Percentiles rank a stretch among this genome's conserved stretches.
Conservation (phyloP, 2,329 filamentous ascomycete species). For the Cercospora citrullina region DNA sequence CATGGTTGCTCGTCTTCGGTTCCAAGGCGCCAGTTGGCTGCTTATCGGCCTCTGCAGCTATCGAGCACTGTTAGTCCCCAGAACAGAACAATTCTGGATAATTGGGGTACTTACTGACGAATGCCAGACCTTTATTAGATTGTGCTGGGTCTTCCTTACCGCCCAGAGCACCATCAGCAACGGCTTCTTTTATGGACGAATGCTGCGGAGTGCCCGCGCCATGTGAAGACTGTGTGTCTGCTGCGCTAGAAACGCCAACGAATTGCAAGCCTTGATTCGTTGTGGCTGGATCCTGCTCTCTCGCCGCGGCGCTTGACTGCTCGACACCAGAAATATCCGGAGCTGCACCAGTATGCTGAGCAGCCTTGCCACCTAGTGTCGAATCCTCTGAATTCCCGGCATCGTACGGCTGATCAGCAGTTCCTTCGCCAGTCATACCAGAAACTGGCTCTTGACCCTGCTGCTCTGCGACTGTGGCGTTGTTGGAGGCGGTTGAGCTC, state of each 20-base stretch:
- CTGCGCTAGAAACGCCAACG: not conserved
- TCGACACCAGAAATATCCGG: not conserved
- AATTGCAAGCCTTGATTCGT: constrained; percentile 7
- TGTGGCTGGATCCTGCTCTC: not conserved
- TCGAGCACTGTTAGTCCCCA: not conserved
- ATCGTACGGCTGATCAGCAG: constrained; percentile 7
- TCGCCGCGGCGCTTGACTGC: not conserved
- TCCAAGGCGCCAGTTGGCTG: not conserved
- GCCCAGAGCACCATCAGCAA: not conserved
- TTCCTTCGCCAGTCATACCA: constrained; percentile 5
- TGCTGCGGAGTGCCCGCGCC: not conserved
- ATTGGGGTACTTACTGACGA: constrained; percentile 3
- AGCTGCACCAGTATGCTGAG: not conserved
- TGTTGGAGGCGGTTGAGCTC: not conserved
- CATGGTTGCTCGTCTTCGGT: constrained; percentile 7
- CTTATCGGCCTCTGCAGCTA: not conserved
- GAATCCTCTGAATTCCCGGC: not conserved
- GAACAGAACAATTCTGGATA: too few relatives aligned
- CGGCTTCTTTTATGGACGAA: constrained; percentile 4
- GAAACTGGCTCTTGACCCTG: constrained; percentile 7
- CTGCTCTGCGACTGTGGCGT: not conserved
- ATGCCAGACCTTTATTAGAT: constrained; percentile 3
- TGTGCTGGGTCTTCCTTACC: constrained; percentile 3
- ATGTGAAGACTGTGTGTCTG: not conserved
- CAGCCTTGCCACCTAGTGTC: not conserved